A percentile compares a stretch with the other conserved stretches of the same genome.
These are phyloP conservation scores for Arabidopsis thaliana DNA, from an alignment of 345 rosid species.

Conservation along the genomic window DNA sequence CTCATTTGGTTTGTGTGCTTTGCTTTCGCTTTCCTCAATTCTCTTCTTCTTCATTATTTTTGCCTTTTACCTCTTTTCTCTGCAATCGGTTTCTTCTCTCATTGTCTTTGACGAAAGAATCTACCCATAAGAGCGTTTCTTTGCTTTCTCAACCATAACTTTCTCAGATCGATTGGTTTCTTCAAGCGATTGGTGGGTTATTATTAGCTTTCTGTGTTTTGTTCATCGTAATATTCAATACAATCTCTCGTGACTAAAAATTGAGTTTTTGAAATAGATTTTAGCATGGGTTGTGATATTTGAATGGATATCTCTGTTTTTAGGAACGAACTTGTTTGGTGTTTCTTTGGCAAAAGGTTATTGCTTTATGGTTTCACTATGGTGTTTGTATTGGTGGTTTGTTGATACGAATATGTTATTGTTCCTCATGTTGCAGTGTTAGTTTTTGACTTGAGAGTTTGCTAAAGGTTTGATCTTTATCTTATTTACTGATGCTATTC, in stretches of 20 bases:
- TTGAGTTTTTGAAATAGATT: constrained; percentile 12
- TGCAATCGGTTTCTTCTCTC: constrained; percentile 38
- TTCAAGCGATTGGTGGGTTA: constrained; percentile 34
- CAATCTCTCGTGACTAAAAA: neutral
- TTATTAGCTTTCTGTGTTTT: neutral
- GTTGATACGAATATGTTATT: constrained; percentile 24
- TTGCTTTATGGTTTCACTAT: neutral
- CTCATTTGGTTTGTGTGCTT: constrained; percentile 37
- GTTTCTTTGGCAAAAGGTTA: constrained; percentile 11
- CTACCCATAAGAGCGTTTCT: constrained; percentile 12
- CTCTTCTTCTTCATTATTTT: constrained; percentile 6
- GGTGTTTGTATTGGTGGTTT: neutral
- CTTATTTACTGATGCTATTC: constrained; percentile 5
- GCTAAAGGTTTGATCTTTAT: constrained; percentile 30
- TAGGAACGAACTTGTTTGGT: neutral
- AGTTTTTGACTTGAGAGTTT: neutral
- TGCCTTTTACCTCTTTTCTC: constrained; percentile 25
- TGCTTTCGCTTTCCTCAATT: constrained; percentile 38
- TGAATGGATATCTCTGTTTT: constrained; percentile 34
- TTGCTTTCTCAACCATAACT: constrained; percentile 31
- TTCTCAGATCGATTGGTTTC: constrained; percentile 35
- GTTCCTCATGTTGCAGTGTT: neutral
- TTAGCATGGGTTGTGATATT: constrained; percentile 17
- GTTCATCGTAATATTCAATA: neutral
- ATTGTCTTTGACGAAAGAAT: constrained; percentile 28